Evolutionary conservation across 192 early-diverging fungal species (phyloP), one percentile per base, ranked within the genome.

Genomic region (Phlyctochytrium arcticum): DNA sequence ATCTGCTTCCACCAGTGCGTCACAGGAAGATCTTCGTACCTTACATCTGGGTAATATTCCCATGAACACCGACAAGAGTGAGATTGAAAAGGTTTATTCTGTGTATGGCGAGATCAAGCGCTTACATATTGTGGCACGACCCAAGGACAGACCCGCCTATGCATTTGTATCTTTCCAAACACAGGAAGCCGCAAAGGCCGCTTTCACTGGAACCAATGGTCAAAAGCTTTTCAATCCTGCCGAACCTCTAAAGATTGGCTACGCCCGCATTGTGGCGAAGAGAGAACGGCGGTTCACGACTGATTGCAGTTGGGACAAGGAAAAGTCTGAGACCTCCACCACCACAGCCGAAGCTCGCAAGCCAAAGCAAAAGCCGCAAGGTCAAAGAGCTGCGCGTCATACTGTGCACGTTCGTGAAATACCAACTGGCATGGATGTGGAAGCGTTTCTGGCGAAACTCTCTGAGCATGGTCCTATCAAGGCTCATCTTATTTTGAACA

Each of bases 131-230:
- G 78, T 79, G 39, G 49, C 46, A 7, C 68, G 75, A 6, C 71
- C 74, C 30, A 69, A 71, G 24, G 75, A 79, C 31, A 77, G 73
- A 49, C 59, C 67, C 4, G 67, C 58, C 23, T 75, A 70, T 58
- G 74, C 69, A 2, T 79, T 79, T 58, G 47, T 79, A 19, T 74
- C 74, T n/a, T 79, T 71, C 68, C 62, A 64, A 26, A 68, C 37
- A 3, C 47, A 36, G n/a, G 30, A 55, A 23, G 36, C 64, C 36
- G 70, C 71, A 5, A 15, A 50, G 21, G 51, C 39, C 17, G 75
- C 75, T 0, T 26, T 79, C 10, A 42, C 21, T 5, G 33, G 29
- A 12, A 57, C 60, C 37, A 74, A 72, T 34, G 62, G 7, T 2
- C 37, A 31, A 36, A 69, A 35, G 36, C 51, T 54, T 36, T 79